Conservation (phyloP, 1,139 yeast genomes). For the Yamadazyma triangularis region DNA sequence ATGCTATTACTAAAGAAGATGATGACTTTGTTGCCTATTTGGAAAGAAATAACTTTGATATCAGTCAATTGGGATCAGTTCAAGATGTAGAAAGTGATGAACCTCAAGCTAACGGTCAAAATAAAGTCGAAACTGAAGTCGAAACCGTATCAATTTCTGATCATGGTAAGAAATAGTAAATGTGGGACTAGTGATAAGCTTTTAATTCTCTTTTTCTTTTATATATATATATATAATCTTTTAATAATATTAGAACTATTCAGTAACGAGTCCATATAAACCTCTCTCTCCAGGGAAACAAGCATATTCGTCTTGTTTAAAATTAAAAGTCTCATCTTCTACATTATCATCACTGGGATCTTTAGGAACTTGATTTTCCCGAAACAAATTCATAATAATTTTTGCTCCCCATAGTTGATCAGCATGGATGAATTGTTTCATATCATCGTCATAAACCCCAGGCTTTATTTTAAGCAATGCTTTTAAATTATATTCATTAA, state of each 20-base stretch:
- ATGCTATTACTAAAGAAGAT: constrained; percentile 78
- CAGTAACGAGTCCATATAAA: constrained; percentile 4
- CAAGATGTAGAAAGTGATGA: constrained; percentile 9
- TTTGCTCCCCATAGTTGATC: constrained; percentile 10
- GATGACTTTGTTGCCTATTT: constrained; percentile 62
- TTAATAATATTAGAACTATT: constrained; percentile 3
- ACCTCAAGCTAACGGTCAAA: constrained; percentile 1
- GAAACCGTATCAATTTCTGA: constrained; percentile 1
- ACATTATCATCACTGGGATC: constrained; percentile 2
- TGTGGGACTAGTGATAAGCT: no score
- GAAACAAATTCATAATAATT: constrained; percentile 5
- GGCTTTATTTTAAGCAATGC: constrained; percentile 3
- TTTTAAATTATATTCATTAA: constrained; percentile 6
- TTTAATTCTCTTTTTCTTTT: no score
- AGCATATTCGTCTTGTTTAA: constrained; percentile 2
- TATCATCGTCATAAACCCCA: constrained; percentile 2
- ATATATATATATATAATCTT: not conserved
- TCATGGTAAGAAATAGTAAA: not conserved
- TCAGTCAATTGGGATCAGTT: constrained; percentile 42
- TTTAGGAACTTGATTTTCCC: constrained; percentile 8
- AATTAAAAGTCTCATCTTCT: constrained; percentile 5
- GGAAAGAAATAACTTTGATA: constrained; percentile 54
- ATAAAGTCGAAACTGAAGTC: constrained; percentile 6
- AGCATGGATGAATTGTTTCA: constrained; percentile 5
- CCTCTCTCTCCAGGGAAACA: constrained; percentile 5